Conservation (phyloP, 1,284 basidiomycete species). For the Ceratobasidium sp. region DNA sequence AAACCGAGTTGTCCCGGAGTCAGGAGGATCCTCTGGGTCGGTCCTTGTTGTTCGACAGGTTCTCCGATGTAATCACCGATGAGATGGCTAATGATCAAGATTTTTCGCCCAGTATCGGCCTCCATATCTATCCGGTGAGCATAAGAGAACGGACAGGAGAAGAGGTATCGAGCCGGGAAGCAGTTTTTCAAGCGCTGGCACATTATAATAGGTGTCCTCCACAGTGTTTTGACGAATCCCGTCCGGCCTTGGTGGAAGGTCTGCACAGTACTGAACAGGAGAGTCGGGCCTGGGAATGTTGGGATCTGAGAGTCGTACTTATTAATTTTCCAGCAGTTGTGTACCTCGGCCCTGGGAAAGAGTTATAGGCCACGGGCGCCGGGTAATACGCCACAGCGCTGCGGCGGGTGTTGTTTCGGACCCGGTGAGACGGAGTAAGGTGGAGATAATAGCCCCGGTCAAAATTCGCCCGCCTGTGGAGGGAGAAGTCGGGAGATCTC, state of each 20-base stretch:
- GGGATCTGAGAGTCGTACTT: background rate
- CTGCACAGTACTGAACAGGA: background rate
- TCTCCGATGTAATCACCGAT: background rate
- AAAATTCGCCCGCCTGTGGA: no score
- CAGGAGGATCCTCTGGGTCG: background rate
- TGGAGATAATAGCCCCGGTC: no score
- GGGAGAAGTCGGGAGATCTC: no score
- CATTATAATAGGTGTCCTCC: background rate
- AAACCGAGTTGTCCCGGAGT: background rate
- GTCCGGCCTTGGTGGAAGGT: background rate
- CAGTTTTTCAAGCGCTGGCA: background rate
- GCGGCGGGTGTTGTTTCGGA: background rate
- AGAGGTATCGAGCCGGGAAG: background rate
- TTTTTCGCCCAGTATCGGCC: background rate
- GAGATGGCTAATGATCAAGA: conserved; percentile 18
- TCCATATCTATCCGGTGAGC: background rate
- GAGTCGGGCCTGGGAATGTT: background rate
- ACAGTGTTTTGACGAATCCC: background rate
- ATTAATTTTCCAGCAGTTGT: background rate
- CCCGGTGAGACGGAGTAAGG: no score
- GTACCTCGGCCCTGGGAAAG: background rate
- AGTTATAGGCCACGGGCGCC: background rate
- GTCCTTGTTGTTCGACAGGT: background rate
- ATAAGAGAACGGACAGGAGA: no score
- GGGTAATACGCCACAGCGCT: background rate